Conservation (phyloP, 2,329 filamentous ascomycete species). For the Nigrospora sphaerica region DNA sequence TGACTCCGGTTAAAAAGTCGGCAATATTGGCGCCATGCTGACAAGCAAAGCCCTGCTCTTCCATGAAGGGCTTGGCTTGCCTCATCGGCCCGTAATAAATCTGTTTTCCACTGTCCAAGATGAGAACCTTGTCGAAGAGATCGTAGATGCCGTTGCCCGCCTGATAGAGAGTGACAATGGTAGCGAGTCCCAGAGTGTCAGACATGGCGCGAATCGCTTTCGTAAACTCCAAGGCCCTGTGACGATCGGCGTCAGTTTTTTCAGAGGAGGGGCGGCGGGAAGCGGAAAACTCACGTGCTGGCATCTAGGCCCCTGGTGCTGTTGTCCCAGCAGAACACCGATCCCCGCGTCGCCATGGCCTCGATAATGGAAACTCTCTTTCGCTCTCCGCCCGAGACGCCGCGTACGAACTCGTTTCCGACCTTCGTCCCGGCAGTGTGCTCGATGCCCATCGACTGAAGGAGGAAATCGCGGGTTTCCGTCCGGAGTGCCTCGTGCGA, state of each 20-base stretch:
- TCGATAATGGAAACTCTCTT: conserved; percentile 74
- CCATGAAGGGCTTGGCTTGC: conserved; percentile 54
- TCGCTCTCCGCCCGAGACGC: conserved; percentile 56
- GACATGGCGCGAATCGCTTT: conserved; percentile 30
- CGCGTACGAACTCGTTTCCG: conserved; percentile 59
- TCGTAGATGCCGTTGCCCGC: neutral
- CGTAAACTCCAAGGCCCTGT: conserved; percentile 48
- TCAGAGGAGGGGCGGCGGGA: neutral
- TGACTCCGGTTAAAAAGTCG: conserved; percentile 60
- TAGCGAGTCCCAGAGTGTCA: conserved; percentile 4
- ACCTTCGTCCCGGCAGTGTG: conserved; percentile 64
- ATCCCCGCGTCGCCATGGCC: conserved; percentile 42
- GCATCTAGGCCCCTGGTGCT: conserved; percentile 66
- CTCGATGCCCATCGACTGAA: conserved; percentile 63
- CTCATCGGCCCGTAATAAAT: conserved; percentile 57
- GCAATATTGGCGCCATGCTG: conserved; percentile 52
- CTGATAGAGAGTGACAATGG: conserved; percentile 8
- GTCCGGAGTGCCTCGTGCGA: conserved; percentile 21
- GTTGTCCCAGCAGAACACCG: conserved; percentile 68
- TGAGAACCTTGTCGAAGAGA: conserved; percentile 29
- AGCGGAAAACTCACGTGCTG: conserved; percentile 39
- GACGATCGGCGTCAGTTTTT: neutral
- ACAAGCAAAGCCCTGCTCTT: conserved; percentile 55
- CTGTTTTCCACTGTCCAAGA: conserved; percentile 61
- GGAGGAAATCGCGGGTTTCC: conserved; percentile 48